A percentile compares a stretch with the other conserved stretches of the same genome.
Evolutionary conservation across 2,329 filamentous ascomycete species (phyloP).

Genomic region (Exophiala viscosa): DNA sequence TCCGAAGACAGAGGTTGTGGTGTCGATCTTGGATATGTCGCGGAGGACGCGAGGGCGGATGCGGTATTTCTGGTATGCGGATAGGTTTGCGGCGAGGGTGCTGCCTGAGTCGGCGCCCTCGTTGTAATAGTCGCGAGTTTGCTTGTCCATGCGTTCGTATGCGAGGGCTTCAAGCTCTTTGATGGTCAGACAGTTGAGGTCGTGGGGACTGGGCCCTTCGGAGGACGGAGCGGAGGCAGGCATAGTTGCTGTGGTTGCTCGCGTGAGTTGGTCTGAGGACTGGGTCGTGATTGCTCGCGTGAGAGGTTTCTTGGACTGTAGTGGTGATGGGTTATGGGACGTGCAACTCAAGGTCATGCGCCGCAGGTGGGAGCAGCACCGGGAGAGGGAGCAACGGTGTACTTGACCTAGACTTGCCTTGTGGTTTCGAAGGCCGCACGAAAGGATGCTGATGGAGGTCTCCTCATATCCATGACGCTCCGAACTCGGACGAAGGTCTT

Average conservation of each 20-base stretch:
- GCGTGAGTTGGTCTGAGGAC: too few species aligned
- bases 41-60: slow-evolving; percentile 39
- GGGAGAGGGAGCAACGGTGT: too few species aligned
- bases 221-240: background rate
- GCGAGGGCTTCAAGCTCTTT: slow-evolving; percentile 39
- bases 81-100: slow-evolving; percentile 28
- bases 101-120: slow-evolving; percentile 44
- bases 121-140: slow-evolving; percentile 49
- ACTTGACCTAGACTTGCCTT: background rate
- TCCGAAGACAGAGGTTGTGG: slow-evolving; percentile 41
- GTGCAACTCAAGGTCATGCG: too few species aligned
- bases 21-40: slow-evolving; percentile 37
- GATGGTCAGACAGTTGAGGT: slow-evolving; percentile 44
- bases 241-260: background rate
- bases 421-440: background rate
- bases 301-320: too few species aligned
- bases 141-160: slow-evolving; percentile 31
- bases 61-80: slow-evolving; percentile 33
- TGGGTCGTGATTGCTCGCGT: too few species aligned
- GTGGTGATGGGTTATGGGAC: too few species aligned
- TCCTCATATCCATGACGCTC: slow-evolving; percentile 2
- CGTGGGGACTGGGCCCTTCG: slow-evolving; percentile 25
- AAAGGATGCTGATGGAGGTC: background rate
- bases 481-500: background rate
- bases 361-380: too few species aligned